Base-by-base conservation (phyloP, 2,329 filamentous ascomycete genomes). In the Hymenoscyphus fructigenus region DNA sequence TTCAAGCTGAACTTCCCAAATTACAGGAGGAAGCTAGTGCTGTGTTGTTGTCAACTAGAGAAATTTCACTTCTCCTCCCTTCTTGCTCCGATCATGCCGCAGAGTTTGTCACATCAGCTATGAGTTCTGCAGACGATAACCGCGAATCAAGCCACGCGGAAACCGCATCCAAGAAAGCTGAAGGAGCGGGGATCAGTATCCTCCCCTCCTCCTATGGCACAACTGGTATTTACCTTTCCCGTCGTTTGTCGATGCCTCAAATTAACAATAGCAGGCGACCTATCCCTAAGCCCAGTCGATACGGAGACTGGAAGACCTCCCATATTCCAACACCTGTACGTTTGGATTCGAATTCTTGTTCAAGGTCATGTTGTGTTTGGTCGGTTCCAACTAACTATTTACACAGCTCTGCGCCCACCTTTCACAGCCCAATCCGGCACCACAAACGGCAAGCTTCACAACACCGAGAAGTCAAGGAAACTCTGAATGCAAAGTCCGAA, bases 401-500 rank as follows among this genome's bases (percentile, higher is more conserved):
- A 63, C 63, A 57, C 71, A 87, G 85, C 72, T 87, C 86, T 60
- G 78, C 79, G 56, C 72, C 75, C 14, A 67, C 70, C 44, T 76
- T 75, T 83, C 85, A 69, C 68, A 88, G 84, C 72, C 87, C 86
- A n/a, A 79, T 87, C 59, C 82, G 88, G 77, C 88, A 90, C 75
- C 86, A 90, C 77, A 82, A 80, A 69, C 84, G 87, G 67, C 83
- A 83, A 62, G 83, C 84, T 60, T 89, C 87, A 62, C 80, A 82
- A 57, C 84, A 85, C 57, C 82, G 84, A 76, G 81, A 80, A 71
- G 86, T 91, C 67, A 91, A 91, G 90, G 93, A 97, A 87, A 97
- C 94, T 2, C 86, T 97, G 73, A 90, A 97, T 82, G 94, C 94
- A 62, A 88, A 88, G 65, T 93, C 92, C 34, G 88, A 95, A 75